Evolutionary conservation across 108 stramenopile species (phyloP), one percentile per base, ranked within the genome.

Genomic region (Seminavis robusta): DNA sequence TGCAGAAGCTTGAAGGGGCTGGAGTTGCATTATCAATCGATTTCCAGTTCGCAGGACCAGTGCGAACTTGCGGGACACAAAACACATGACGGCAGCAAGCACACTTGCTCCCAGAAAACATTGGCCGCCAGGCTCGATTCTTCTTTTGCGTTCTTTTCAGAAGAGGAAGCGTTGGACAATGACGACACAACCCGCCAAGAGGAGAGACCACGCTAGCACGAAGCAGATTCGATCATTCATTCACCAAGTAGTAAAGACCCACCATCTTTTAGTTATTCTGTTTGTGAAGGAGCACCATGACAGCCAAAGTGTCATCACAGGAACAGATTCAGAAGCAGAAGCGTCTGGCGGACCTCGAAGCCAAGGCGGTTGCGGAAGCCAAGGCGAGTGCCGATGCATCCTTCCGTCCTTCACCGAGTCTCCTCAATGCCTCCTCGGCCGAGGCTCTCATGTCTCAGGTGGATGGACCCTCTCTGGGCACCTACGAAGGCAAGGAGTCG

Each of bases 321-420:
- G 7, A 5, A n/a, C 6, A 13, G 34, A 11, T 2, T 21, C 21
- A 33, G 15, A 48, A 59, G 30, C 23, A 41, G 16, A 59, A 61
- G 49, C 50, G 56, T 4, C 33, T 76, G 34, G 28, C 56, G 25
- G 74, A 70, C 11, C 34, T 72, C 17, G 91, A 88, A 69, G 85
- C 85, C 58, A 76, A 76, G 27, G 91, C 91, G 17, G 86, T 92
- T 8, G 83, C 82, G 17, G 75, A 82, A 58, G 91, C 91, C 36
- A 87, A 86, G 46, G 81, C 78, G 10, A 70, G 74, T 15, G 91
- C 83, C 50, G 87, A 88, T 54, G 66, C 76, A 0, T 55, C 74
- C 26, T 92, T 76, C 54, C 50, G 63, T 32, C 86, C 90, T 19
- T 80, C 85, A 26, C 75, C 80, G 0, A 64, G 72, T 8, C 46